phyloP scores from a whole-genome alignment of 1,139 yeast genomes.

The Candida buenavistaensis region DNA sequence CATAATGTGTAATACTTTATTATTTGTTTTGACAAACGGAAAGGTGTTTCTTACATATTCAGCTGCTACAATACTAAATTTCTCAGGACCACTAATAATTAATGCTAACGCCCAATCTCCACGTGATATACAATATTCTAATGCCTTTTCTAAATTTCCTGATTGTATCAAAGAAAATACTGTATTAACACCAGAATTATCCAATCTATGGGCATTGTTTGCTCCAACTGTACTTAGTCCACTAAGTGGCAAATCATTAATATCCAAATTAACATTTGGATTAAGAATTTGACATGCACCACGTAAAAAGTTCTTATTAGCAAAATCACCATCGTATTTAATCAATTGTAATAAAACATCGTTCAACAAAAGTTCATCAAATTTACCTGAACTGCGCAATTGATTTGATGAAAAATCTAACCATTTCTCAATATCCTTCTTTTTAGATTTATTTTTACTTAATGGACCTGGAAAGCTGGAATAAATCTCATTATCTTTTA shows the following conservation, averaged over 20 bases:
- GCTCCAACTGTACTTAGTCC: conserved; percentile 19
- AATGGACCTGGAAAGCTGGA: conserved; percentile 65
- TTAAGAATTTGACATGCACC: conserved; percentile 32
- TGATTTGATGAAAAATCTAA: conserved; percentile 25
- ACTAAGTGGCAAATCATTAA: conserved; percentile 13
- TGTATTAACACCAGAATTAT: conserved; percentile 34
- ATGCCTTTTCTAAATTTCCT: conserved; percentile 70
- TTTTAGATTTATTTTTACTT: conserved; percentile 52
- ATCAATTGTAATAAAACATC: conserved; percentile 29
- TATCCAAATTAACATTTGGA: conserved; percentile 32
- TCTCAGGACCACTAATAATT: conserved; percentile 61
- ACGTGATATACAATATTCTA: conserved; percentile 58
- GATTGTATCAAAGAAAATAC: conserved; percentile 46
- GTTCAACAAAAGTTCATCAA: conserved; percentile 31
- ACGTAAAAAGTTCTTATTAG: conserved; percentile 25
- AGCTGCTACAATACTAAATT: conserved; percentile 58
- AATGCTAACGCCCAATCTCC: conserved; percentile 81
- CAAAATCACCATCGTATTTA: conserved; percentile 31
- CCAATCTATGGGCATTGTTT: conserved; percentile 37
- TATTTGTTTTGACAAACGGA: conserved; percentile 41
- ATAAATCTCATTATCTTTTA: conserved; percentile 21
- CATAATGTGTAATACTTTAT: conserved; percentile 51
- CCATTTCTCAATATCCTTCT: conserved; percentile 70
- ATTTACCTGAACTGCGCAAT: conserved; percentile 10
- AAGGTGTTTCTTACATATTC: conserved; percentile 41